Conservation (phyloP, 2,329 filamentous ascomycete genomes). For the Neurospora crassa region DNA sequence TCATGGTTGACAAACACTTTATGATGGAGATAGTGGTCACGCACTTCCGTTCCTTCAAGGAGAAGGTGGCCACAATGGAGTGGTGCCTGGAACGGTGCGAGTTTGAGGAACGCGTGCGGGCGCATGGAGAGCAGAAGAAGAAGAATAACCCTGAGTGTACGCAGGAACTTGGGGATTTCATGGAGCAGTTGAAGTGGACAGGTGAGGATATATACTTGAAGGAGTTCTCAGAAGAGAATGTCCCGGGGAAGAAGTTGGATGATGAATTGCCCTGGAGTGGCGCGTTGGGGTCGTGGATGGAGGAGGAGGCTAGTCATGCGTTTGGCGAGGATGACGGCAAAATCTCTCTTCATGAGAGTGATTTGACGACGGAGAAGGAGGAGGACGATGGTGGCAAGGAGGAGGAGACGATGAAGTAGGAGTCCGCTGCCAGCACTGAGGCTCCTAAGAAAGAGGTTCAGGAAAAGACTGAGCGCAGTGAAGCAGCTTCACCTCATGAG, state of each 20-base stretch:
- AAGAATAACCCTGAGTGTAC: no score
- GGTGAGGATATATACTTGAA: background rate
- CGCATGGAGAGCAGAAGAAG: background rate
- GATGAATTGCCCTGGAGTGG: background rate
- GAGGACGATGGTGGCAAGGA: background rate
- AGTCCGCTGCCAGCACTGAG: background rate
- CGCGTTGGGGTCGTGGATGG: background rate
- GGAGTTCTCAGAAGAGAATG: background rate
- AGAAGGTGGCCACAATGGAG: background rate
- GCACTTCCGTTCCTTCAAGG: background rate
- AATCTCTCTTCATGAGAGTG: background rate
- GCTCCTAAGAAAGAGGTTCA: background rate
- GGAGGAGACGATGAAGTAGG: background rate
- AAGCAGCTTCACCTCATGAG: background rate
- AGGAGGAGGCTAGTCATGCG: background rate
- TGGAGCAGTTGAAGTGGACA: background rate
- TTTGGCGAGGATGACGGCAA: background rate
- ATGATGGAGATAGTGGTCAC: background rate
- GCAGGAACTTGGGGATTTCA: background rate
- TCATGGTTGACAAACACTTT: background rate
- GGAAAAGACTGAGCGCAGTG: background rate
- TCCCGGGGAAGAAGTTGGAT: background rate
- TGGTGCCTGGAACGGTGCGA: background rate
- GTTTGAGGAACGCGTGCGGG: background rate
- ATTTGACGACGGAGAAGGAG: background rate